Evolutionary conservation across 495 filamentous ascomycete genomes (phyloP), one percentile per base, ranked within the genome.

Genomic region (Cercophora scortea): DNA sequence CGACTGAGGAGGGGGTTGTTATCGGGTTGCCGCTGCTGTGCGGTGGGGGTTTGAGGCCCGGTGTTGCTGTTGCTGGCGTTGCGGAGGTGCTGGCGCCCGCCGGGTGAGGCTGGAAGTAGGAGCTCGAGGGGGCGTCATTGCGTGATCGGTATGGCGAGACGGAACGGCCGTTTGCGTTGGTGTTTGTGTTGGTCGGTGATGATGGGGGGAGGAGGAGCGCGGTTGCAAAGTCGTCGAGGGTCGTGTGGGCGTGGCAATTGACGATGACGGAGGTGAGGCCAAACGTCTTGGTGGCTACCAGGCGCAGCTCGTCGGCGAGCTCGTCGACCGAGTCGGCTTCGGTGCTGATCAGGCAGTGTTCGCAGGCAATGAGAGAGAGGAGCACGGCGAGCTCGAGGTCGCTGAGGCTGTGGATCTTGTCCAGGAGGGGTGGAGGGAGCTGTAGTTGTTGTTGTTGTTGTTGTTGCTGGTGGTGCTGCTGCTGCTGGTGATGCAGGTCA

Each of bases 361-460:
- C 85, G 50, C 82, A 79, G 19, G 84, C 80, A 50, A 87, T 74
- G 32, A 96, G 79, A 59, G 83, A 92, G 46, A 96, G 75, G 17
- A 96, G 76, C 11, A 85, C 70, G 25, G 93, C 93, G 41, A 98
- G 80, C 69, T 96, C 91, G 44, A 96, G 76, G 68, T 96, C 93
- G 50, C 86, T 89, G 41, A 97, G 73, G 44, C 77, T 74, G 65
- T 86, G 84, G 49, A 90, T 74, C 65, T 83, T 80, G 18, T 80
- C 73, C 49, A 81, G 69, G 43, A 91, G 71, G 25, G 25, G 25
- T 25, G 25, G n/a, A n/a, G n/a, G 2, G 41, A 34, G 42, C 43
- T 53, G 42, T 34, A 63, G 64, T 62, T 71, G 66, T 55, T 81
- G 70, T 4, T 39, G 11, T 17, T n/a, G 32, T 16, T 19, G 25